Percentiles rank a stretch among this genome's conserved stretches.
Evolutionary conservation across 768 basidiomycete genomes (phyloP).

Genomic region (Astraeus odoratus): DNA sequence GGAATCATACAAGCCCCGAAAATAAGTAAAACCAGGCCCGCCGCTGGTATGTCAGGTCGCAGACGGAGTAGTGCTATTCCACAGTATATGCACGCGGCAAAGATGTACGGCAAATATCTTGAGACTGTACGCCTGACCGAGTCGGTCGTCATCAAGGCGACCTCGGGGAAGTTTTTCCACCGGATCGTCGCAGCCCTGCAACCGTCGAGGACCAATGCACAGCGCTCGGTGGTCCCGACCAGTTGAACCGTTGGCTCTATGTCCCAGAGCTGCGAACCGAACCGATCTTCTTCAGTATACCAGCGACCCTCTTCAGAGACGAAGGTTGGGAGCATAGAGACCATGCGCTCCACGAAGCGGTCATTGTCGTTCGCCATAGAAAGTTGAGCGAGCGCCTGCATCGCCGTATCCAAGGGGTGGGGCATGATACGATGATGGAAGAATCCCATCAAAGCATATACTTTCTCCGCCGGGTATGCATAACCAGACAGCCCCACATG

Average conservation of each 20-base stretch:
- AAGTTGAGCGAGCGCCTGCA: constrained; percentile 12
- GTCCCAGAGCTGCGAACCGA: constrained; percentile 13
- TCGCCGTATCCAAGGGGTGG: constrained; percentile 7
- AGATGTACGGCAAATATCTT: constrained; percentile 6
- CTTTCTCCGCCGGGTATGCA: constrained; percentile 14
- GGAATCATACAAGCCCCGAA: constrained; percentile 3
- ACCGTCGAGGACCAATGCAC: constrained; percentile 6
- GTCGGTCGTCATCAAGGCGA: constrained; percentile 6
- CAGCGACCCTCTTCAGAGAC: constrained; percentile 6
- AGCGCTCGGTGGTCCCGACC: constrained; percentile 3
- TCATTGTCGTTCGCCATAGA: constrained; percentile 20
- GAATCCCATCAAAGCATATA: constrained; percentile 18
- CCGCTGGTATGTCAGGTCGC: neutral
- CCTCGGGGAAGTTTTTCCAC: constrained; percentile 8
- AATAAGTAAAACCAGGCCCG: neutral
- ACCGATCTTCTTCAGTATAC: constrained; percentile 15
- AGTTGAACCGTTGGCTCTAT: constrained; percentile 5
- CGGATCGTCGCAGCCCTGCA: constrained; percentile 4
- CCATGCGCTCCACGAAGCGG: constrained; percentile 17
- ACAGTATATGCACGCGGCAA: constrained; percentile 5
- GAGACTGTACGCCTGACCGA: constrained; percentile 7
- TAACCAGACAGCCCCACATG: too few relatives aligned
- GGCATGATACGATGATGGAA: constrained; percentile 17
- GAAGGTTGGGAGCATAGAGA: constrained; percentile 10
- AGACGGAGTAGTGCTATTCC: neutral